A percentile compares a stretch with the other conserved stretches of the same genome.
These are phyloP conservation scores for Irpex rosettiformis DNA, from an alignment of 1,284 basidiomycete species.

Conservation along the genomic window DNA sequence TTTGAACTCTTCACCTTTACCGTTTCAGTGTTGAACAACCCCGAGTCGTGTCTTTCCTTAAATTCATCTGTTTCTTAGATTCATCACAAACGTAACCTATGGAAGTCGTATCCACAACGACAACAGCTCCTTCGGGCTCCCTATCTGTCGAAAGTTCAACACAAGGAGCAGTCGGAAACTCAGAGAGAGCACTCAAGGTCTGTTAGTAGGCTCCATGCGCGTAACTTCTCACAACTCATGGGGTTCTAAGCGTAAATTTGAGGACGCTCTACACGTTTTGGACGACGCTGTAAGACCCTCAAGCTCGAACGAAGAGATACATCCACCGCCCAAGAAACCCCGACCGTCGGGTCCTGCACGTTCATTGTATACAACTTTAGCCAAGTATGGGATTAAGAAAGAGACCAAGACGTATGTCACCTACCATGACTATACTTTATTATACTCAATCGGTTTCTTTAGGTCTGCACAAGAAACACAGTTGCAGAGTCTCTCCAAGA, in stretches of 20 bases:
- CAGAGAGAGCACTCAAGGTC: conserved; percentile 12
- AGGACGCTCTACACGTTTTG: conserved; percentile 64
- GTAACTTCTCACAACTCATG: background rate
- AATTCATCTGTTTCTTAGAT: too few relatives aligned
- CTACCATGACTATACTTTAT: background rate
- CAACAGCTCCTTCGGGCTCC: background rate
- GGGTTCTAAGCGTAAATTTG: conserved; percentile 58
- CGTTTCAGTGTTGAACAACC: too few relatives aligned
- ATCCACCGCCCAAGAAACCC: conserved; percentile 47
- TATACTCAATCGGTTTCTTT: background rate
- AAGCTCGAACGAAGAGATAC: conserved; percentile 27
- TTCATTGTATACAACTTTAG: conserved; percentile 69
- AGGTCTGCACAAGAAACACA: conserved; percentile 11
- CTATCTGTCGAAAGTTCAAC: background rate
- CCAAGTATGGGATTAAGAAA: conserved; percentile 70
- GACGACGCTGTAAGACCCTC: conserved; percentile 51
- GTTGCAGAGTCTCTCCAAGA: conserved; percentile 42
- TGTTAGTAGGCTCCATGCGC: background rate
- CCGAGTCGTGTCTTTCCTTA: too few relatives aligned
- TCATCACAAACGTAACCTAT: too few relatives aligned
- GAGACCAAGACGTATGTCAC: conserved; percentile 34
- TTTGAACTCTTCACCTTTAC: too few relatives aligned
- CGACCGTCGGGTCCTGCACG: conserved; percentile 37
- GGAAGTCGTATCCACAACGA: background rate
- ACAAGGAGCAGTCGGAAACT: background rate